A percentile compares a stretch with the other conserved stretches of the same genome.
Conservation (phyloP, 306 rosid genomes). For the Astragalus membranaceus region DNA sequence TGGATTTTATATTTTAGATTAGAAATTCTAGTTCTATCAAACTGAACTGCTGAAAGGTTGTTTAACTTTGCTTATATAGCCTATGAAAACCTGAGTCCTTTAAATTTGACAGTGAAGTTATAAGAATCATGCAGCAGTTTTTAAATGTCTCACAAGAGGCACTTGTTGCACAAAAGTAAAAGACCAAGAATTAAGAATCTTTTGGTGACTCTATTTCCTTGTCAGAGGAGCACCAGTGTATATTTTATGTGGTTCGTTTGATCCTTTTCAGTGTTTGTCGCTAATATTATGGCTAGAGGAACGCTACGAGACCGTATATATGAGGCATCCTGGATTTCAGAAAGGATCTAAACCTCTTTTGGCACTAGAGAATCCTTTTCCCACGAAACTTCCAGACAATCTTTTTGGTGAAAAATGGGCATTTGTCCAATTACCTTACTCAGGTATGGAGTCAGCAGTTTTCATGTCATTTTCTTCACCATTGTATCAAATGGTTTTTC, state of each 20-base stretch:
- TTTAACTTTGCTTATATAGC: background rate
- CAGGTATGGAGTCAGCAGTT: conserved; percentile 46
- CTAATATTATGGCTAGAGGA: conserved; percentile 85
- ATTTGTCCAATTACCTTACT: conserved; percentile 84
- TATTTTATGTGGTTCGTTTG: conserved; percentile 5
- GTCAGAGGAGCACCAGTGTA: background rate
- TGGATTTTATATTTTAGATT: background rate
- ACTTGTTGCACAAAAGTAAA: conserved; percentile 1
- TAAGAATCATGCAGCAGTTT: background rate
- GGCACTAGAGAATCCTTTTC: conserved; percentile 86
- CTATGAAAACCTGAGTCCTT: background rate
- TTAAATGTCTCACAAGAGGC: background rate
- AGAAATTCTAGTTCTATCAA: background rate
- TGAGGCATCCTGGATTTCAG: conserved; percentile 89
- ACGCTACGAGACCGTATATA: conserved; percentile 70
- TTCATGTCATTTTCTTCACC: background rate
- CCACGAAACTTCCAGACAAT: conserved; percentile 84
- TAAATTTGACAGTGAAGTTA: background rate
- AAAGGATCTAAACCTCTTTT: conserved; percentile 78
- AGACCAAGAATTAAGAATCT: background rate
- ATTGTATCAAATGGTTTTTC: background rate
- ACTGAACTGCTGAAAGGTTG: background rate
- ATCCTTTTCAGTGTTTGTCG: conserved; percentile 65
- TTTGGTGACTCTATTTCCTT: background rate
- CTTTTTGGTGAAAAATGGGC: conserved; percentile 95